These are phyloP conservation scores for Phytophthora pistaciae DNA, from an alignment of 352 stramenopile genomes.

Conservation along the genomic window DNA sequence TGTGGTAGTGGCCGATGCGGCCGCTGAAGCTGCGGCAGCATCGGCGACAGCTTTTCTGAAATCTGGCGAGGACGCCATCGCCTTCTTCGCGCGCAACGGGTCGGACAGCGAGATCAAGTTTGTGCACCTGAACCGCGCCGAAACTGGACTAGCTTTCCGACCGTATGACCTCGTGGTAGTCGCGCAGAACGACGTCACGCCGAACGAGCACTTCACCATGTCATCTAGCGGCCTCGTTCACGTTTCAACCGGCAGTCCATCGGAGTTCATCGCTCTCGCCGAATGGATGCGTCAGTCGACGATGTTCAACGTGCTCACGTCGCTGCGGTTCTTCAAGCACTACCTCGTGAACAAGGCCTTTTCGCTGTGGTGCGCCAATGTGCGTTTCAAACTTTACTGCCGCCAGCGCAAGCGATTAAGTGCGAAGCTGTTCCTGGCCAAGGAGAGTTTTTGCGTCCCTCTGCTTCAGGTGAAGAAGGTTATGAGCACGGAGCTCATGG, in stretches of 20 bases:
- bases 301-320: conserved; percentile 96
- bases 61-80: conserved; percentile 92
- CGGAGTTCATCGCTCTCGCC: conserved; percentile 93
- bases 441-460: conserved; percentile 90
- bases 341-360: conserved; percentile 95
- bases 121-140: conserved; percentile 91
- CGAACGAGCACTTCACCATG: conserved; percentile 93
- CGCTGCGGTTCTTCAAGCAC: conserved; percentile 94
- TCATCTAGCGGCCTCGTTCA: conserved; percentile 86
- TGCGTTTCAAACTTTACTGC: conserved; percentile 92
- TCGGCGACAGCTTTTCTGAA: conserved; percentile 67
- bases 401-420: conserved; percentile 89
- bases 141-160: conserved; percentile 77
- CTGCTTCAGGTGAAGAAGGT: conserved; percentile 92
- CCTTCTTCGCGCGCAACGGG: conserved; percentile 95
- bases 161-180: conserved; percentile 95
- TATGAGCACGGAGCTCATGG: conserved; percentile 85
- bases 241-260: conserved; percentile 76
- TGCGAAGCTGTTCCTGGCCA: conserved; percentile 89
- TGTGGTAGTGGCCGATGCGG: conserved; percentile 47
- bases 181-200: conserved; percentile 73
- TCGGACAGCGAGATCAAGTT: conserved; percentile 95
- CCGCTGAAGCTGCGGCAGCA: conserved; percentile 60
- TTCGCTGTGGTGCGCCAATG: conserved; percentile 87
- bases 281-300: conserved; percentile 96